phyloP scores from a whole-genome alignment of 2,329 filamentous ascomycete species.

The Cladorrhinum sp. region DNA sequence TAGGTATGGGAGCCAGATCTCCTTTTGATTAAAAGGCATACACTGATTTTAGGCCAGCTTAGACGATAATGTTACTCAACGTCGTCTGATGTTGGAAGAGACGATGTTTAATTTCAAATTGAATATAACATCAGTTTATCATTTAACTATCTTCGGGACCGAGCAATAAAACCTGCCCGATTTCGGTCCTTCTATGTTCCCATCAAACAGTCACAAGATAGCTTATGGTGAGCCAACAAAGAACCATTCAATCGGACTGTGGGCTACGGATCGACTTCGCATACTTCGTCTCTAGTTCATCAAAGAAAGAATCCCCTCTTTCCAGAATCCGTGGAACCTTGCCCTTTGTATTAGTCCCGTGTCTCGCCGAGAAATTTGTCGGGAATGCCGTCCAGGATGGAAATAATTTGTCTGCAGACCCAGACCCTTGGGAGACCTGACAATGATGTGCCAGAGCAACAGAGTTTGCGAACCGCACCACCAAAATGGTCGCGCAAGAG shows the following conservation, averaged over 20 bases:
- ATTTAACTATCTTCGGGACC: not conserved
- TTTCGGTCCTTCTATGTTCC: not conserved
- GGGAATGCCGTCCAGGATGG: not conserved
- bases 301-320: not conserved
- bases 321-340: not conserved
- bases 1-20: not conserved
- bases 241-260: not conserved
- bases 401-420: not conserved
- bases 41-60: not conserved
- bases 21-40: not conserved
- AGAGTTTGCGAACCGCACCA: not conserved
- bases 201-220: not conserved
- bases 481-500: not conserved
- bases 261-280: not conserved
- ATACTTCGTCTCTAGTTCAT: not conserved
- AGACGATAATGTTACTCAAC: not conserved
- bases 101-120: not conserved
- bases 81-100: not conserved
- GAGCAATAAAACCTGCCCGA: not conserved
- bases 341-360: not conserved
- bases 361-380: not conserved
- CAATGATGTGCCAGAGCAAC: not conserved
- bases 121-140: not conserved
- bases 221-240: not conserved
- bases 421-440: not conserved